Evolutionary conservation across 2,329 filamentous ascomycete species (phyloP), one percentile per base, ranked within the genome.

Genomic region (Tetracladium maxilliforme): DNA sequence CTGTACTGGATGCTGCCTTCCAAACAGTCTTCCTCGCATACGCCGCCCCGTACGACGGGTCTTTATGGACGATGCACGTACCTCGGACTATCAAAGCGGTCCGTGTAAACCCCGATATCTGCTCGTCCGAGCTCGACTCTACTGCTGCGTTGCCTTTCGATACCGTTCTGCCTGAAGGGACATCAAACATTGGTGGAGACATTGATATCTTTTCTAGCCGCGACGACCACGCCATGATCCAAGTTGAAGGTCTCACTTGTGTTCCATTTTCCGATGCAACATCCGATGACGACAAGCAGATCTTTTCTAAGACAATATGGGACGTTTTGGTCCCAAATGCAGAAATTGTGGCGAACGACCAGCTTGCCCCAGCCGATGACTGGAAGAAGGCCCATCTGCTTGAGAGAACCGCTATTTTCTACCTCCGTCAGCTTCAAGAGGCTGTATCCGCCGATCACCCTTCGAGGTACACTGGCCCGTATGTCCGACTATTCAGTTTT

Each of bases 1-100:
- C 61, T 3, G 65, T 61, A 0, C 46, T 72, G 9, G 67, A 72
- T 32, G 45, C 56, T 4, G 59, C 69, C 41, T 56, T 72, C 14
- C 67, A 72, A 27, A 53, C 54, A 1, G 47, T 62, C 1, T 57
- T 70, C 7, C 23, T 33, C 5, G 38, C 40, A 7, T 32, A 23
- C 13, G 25, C 23, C 3, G 25, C 15, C 10, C 41, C 40, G 8
- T 30, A 22, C 7, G 40, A 43, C 25, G 34, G 27, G 2, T 21
- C 24, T n/a, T 19, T 40, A 2, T 33, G 31, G 30, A 29, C 32
- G 7, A 12, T 41, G 5, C 30, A 35, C 14, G 23, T 44, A 4
- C 41, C 40, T 14, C 38, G 32, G 6, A 14, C 14, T 5, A 36
- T 43, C 17, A 12, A 24, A 10, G 11, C 24, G 8, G 33, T 43